These are phyloP conservation scores for Trapa bicornis DNA, from an alignment of 345 rosid species.

Conservation along the genomic window DNA sequence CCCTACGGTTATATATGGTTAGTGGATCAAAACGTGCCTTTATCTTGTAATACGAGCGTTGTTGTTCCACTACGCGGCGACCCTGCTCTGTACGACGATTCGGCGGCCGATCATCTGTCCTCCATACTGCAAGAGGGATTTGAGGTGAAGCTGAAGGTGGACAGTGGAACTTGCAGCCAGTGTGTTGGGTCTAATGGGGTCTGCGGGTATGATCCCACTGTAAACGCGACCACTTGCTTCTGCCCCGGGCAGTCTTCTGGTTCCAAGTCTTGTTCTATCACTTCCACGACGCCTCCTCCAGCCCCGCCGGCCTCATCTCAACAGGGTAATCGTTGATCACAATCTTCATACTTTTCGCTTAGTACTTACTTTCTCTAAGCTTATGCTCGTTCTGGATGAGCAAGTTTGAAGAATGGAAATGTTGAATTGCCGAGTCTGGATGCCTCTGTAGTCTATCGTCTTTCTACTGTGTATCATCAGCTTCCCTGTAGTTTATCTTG, in stretches of 20 bases:
- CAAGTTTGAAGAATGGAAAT: too few relatives aligned
- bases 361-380: not conserved
- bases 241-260: conserved; percentile 3
- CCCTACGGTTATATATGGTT: not conserved
- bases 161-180: not conserved
- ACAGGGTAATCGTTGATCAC: not conserved
- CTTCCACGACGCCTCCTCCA: not conserved
- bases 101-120: not conserved
- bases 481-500: not conserved
- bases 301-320: not conserved
- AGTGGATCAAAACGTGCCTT: not conserved
- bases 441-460: too few relatives aligned
- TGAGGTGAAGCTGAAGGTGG: conserved; percentile 12
- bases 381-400: not conserved
- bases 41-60: not conserved
- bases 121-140: conserved; percentile 3
- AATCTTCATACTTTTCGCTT: not conserved
- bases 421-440: not conserved
- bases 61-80: conserved; percentile 5
- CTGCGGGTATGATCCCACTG: conserved; percentile 4
- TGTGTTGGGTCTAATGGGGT: conserved; percentile 6
- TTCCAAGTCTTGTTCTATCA: conserved; percentile 7
- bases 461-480: not conserved
- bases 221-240: conserved; percentile 4
- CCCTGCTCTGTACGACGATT: fast-evolving